Evolutionary conservation across 495 filamentous ascomycete species (phyloP), one percentile per base, ranked within the genome.

Genomic region (Aspergillus sclerotioniger): DNA sequence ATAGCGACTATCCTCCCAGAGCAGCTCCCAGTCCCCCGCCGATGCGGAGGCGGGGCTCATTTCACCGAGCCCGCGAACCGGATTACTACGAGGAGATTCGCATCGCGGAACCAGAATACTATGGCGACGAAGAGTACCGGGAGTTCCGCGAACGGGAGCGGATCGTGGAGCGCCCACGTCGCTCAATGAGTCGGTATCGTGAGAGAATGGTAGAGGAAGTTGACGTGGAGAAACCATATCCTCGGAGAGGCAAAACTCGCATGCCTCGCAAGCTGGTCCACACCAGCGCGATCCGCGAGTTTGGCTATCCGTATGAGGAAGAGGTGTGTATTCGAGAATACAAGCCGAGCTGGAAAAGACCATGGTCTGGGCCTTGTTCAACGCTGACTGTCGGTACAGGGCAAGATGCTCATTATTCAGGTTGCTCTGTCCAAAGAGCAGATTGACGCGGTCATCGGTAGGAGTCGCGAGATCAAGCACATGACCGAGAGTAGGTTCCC

Each of bases 301-400:
- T 92, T 21, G 89, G 90, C 9, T 96, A 95, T 76, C 90, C 91
- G 2, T 96, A 85, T 66, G 80, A 89, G 48, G 89, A 94, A 77
- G 91, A 96, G 76, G 90, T 93, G 74, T 52, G 60, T 47, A 19
- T 39, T 56, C 21, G 44, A 46, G 9, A 6, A 51, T 19, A 33
- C 10, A 3, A 49, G 54, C n/a, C 37, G 37, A n/a, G 37, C 25
- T 41, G 37, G 37, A 41, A 41, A n/a, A 3, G 21, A 7, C 15
- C 10, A 33, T 29, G 4, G 28, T n/a, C 43, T 8, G 7, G 25
- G 15, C 5, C 13, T 41, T 10, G 21, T 52, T 10, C 8, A 35
- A 54, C 58, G 32, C 57, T 44, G 45, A 53, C 37, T n/a, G 1
- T 33, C 17, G 15, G 33, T 7, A 8, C 48, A 95, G 89, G 90